phyloP scores from a whole-genome alignment of 768 basidiomycete species.

The Lyophyllum shimeji region DNA sequence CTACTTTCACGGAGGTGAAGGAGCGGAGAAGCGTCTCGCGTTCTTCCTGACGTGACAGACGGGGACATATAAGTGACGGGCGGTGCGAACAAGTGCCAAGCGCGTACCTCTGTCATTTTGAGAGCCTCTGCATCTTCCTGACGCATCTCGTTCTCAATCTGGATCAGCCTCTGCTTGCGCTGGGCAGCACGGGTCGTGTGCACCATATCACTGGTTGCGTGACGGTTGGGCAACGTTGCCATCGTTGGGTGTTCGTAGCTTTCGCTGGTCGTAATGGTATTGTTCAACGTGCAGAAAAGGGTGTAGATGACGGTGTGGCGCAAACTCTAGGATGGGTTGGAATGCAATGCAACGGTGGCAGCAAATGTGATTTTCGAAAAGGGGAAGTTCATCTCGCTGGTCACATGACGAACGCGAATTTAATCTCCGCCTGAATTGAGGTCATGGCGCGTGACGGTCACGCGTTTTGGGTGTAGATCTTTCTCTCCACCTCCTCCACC shows the following conservation, averaged over 20 bases:
- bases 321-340: background rate
- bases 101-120: slow-evolving; percentile 53
- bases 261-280: background rate
- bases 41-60: slow-evolving; percentile 34
- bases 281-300: background rate
- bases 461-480: slow-evolving; percentile 11
- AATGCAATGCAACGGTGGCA: slow-evolving; percentile 1
- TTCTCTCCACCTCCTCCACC: slow-evolving; percentile 13
- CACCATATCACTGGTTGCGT: slow-evolving; percentile 16
- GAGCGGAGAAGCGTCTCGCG: slow-evolving; percentile 37
- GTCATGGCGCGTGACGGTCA: slow-evolving; percentile 27
- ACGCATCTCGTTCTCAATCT: slow-evolving; percentile 52
- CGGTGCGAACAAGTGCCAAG: background rate
- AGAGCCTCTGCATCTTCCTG: slow-evolving; percentile 56
- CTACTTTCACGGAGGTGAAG: slow-evolving; percentile 56
- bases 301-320: background rate
- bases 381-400: background rate
- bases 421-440: slow-evolving; percentile 32
- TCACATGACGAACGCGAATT: slow-evolving; percentile 18
- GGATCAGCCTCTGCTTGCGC: slow-evolving; percentile 44
- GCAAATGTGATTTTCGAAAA: background rate
- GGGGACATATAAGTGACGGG: background rate
- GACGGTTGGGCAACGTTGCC: slow-evolving; percentile 12
- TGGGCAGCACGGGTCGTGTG: slow-evolving; percentile 41
- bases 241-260: background rate